Evolutionary conservation across 805 yeast genomes (phyloP).

Genomic region (Candida cerambycidarum): DNA sequence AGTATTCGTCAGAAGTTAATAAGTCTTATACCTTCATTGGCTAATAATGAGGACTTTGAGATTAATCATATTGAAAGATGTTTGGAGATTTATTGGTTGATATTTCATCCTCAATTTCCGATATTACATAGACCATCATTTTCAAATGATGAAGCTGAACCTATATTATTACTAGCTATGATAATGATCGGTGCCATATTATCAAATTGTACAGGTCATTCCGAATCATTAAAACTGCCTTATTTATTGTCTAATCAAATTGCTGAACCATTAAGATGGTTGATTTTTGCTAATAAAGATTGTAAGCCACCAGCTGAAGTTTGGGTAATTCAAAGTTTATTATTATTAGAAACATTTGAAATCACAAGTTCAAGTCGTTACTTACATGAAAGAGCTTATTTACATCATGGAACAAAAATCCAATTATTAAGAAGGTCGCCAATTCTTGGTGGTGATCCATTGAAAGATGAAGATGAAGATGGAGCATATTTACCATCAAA

Average conservation of each 20-base stretch:
- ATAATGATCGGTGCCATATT: slow-evolving; percentile 54
- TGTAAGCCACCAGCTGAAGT: slow-evolving; percentile 72
- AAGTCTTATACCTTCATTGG: slow-evolving; percentile 18
- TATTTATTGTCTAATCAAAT: slow-evolving; percentile 45
- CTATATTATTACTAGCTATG: slow-evolving; percentile 53
- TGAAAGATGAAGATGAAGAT: slow-evolving; percentile 26
- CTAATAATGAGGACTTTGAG: slow-evolving; percentile 17
- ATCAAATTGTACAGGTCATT: slow-evolving; percentile 26
- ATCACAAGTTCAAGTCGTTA: slow-evolving; percentile 61
- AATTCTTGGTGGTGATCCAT: slow-evolving; percentile 43
- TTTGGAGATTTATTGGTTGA: slow-evolving; percentile 49
- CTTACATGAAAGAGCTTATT: slow-evolving; percentile 73
- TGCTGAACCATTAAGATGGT: slow-evolving; percentile 63
- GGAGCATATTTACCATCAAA: slow-evolving; percentile 16
- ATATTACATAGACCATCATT: slow-evolving; percentile 62
- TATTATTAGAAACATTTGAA: slow-evolving; percentile 71
- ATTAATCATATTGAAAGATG: slow-evolving; percentile 18
- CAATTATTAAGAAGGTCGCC: slow-evolving; percentile 25
- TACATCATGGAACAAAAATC: slow-evolving; percentile 77
- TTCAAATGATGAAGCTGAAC: slow-evolving; percentile 44
- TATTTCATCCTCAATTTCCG: slow-evolving; percentile 57
- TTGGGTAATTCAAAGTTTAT: slow-evolving; percentile 70
- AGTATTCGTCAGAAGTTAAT: slow-evolving; percentile 14
- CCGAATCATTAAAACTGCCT: slow-evolving; percentile 17
- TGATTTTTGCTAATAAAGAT: slow-evolving; percentile 62